These are phyloP conservation scores for Daedaleopsis sinensis DNA, from an alignment of 768 basidiomycete species.

Conservation along the genomic window DNA sequence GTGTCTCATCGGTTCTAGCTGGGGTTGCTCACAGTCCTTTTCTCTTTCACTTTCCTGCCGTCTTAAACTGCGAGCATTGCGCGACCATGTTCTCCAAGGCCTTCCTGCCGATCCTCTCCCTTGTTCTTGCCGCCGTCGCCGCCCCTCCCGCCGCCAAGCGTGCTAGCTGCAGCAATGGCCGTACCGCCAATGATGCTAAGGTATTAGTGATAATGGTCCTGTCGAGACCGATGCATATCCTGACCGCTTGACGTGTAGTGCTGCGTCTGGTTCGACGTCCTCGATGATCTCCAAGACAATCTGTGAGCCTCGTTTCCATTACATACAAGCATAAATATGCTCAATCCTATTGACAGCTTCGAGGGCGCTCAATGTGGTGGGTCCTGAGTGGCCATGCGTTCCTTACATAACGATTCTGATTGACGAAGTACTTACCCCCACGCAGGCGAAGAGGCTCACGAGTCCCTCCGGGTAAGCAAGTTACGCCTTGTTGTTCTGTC, in stretches of 20 bases:
- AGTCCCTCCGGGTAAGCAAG: background rate
- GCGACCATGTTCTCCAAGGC: background rate
- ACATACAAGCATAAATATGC: too few relatives aligned
- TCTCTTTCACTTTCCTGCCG: too few relatives aligned
- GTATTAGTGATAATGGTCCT: background rate
- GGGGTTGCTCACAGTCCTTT: too few relatives aligned
- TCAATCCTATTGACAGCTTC: background rate
- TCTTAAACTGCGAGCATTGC: background rate
- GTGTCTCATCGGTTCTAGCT: too few relatives aligned
- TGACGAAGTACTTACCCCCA: background rate
- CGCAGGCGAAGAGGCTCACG: background rate
- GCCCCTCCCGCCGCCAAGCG: background rate
- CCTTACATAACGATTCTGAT: background rate
- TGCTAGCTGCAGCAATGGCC: background rate
- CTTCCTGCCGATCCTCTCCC: background rate
- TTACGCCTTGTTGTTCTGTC: too few relatives aligned
- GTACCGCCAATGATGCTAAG: background rate
- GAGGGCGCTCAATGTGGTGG: constrained; percentile 13
- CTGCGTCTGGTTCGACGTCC: constrained; percentile 18
- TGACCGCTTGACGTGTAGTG: background rate
- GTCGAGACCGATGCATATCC: background rate
- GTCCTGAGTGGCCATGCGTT: background rate
- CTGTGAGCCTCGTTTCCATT: background rate
- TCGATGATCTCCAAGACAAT: constrained; percentile 16
- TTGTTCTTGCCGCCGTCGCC: background rate